These are phyloP conservation scores for Trichoderma gamsii DNA, from an alignment of 495 filamentous ascomycete species.

Conservation along the genomic window DNA sequence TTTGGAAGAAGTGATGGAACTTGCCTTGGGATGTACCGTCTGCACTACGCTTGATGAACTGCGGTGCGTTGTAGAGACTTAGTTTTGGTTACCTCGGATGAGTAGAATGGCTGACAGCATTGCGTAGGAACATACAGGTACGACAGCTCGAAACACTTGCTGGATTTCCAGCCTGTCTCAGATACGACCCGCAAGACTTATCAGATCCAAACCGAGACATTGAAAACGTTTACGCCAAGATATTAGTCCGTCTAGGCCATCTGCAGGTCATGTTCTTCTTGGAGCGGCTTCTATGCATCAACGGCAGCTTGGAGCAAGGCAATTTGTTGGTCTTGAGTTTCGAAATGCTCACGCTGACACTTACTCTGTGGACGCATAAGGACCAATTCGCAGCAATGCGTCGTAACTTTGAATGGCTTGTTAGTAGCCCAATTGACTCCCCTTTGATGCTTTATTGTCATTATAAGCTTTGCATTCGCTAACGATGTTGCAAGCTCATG, in stretches of 20 bases:
- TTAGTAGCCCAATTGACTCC: background rate
- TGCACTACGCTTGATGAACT: conserved; percentile 41
- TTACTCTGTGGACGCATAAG: conserved; percentile 40
- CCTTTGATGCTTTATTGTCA: no score
- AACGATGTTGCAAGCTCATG: conserved; percentile 27
- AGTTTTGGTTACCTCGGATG: background rate
- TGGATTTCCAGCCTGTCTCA: conserved; percentile 27
- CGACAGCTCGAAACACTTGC: background rate
- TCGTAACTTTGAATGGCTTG: conserved; percentile 15
- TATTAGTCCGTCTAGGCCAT: conserved; percentile 46
- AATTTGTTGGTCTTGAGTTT: conserved; percentile 48
- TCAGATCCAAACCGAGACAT: conserved; percentile 26
- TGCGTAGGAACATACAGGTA: conserved; percentile 10
- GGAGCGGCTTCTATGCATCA: conserved; percentile 48
- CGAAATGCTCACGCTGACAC: conserved; percentile 35
- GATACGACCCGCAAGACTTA: conserved; percentile 28
- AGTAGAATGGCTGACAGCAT: background rate
- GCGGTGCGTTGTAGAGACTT: conserved; percentile 29
- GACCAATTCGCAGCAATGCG: conserved; percentile 31
- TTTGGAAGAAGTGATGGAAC: conserved; percentile 54
- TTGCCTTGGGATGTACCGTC: conserved; percentile 37
- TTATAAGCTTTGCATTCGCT: background rate
- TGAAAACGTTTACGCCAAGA: conserved; percentile 19
- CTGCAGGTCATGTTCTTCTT: conserved; percentile 57
- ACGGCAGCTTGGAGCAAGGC: conserved; percentile 33